phyloP scores from a whole-genome alignment of 2,329 filamentous ascomycete species.

The Ceratocystis cacaofunesta region DNA sequence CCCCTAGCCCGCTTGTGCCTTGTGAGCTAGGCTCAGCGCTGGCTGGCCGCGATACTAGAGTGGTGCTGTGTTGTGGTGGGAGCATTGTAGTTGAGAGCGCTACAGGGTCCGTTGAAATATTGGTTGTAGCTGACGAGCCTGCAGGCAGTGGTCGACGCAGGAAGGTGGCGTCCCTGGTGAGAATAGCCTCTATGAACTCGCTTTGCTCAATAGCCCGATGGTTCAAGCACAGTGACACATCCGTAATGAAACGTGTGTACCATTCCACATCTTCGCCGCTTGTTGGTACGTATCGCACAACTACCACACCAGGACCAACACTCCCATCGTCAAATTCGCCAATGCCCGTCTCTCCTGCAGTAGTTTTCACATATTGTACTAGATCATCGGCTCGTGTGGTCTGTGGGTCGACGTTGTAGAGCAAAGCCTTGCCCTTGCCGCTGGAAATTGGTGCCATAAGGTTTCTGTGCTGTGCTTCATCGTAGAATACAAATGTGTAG shows the following conservation, averaged over 20 bases:
- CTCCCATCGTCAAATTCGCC: constrained; percentile 49
- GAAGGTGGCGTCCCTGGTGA: constrained; percentile 60
- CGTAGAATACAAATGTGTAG: constrained; percentile 80
- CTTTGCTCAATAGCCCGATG: constrained; percentile 78
- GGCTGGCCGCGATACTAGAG: not conserved
- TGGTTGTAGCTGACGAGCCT: constrained; percentile 21
- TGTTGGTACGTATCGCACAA: constrained; percentile 53
- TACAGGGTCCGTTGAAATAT: not conserved
- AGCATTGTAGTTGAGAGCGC: not conserved
- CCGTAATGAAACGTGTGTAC: constrained; percentile 53
- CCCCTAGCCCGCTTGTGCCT: not conserved
- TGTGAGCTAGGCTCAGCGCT: constrained; percentile 1
- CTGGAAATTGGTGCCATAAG: constrained; percentile 60
- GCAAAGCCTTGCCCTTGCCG: constrained; percentile 68
- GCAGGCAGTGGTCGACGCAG: constrained; percentile 54
- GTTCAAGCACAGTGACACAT: constrained; percentile 56
- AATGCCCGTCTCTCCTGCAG: constrained; percentile 59
- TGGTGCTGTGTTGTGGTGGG: not conserved
- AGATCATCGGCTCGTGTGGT: constrained; percentile 61
- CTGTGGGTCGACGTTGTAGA: constrained; percentile 44
- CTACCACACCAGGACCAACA: constrained; percentile 56
- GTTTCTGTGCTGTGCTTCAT: constrained; percentile 58
- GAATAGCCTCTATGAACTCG: constrained; percentile 80
- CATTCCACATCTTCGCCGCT: constrained; percentile 44
- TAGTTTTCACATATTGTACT: constrained; percentile 57